phyloP scores from a whole-genome alignment of 768 basidiomycete species.

The Pilatotrama ljubarskyi region DNA sequence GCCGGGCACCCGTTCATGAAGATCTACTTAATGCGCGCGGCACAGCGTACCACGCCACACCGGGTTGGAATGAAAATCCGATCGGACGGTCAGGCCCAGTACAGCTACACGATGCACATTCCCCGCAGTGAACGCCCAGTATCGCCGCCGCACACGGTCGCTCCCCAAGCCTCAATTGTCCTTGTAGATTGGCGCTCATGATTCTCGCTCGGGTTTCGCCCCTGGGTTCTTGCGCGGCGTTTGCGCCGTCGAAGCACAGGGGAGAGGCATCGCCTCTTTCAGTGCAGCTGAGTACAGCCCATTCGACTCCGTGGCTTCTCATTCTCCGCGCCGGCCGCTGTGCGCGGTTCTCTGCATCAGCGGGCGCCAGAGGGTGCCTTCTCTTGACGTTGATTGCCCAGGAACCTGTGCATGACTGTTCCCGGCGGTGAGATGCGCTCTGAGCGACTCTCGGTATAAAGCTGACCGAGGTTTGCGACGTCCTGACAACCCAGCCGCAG shows the following conservation, averaged over 20 bases:
- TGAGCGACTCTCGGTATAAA: neutral
- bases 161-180: neutral
- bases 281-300: neutral
- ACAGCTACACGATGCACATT: neutral
- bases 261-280: slow-evolving; percentile 3
- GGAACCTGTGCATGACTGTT: slow-evolving; percentile 18
- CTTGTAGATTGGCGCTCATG: slow-evolving; percentile 18
- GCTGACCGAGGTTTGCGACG: neutral
- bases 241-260: slow-evolving; percentile 6
- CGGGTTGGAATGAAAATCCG: neutral
- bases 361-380: slow-evolving; percentile 6
- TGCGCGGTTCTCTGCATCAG: slow-evolving; percentile 10
- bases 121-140: neutral
- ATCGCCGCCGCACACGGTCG: neutral
- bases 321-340: slow-evolving; percentile 6
- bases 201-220: slow-evolving; percentile 13
- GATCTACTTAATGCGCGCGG: neutral
- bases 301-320: neutral
- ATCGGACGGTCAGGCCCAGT: neutral
- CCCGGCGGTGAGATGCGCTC: slow-evolving; percentile 16
- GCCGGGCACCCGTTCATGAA: neutral
- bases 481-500: slow-evolving; percentile 11
- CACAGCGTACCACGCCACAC: slow-evolving; percentile 6
- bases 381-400: slow-evolving; percentile 21
- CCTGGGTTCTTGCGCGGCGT: neutral